Base-by-base conservation (phyloP, 129 eudicot genomes). In the Lactuca saligna region DNA sequence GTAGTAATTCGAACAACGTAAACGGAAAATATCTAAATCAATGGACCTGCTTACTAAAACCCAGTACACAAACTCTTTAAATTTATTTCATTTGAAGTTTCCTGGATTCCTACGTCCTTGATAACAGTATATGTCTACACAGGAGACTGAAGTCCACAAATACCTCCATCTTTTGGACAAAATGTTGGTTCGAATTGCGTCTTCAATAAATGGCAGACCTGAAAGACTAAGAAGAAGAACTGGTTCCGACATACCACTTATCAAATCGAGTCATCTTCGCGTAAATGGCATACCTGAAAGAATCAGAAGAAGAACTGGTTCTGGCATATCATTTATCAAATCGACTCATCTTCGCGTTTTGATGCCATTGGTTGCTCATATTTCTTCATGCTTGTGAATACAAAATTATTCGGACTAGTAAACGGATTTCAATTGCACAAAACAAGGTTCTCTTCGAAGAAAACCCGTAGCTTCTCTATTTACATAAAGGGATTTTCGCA, bases 131-230 rank as follows among this genome's bases (percentile, higher is more conserved):
- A 35, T 32, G 8, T 61, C 12, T 6, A 61, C 17, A n/a, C 3
- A 13, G 1, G 65, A 29, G 35, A 35, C 8, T 34, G 46, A 33
- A 33, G 65, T 60, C 65, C 46, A 61, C 0, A 34, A 8, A 35
- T 61, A 61, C 48, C 44, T 61, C 65, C 65, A 61, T 35, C 65
- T 9, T 61, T 4, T 33, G 2, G 65, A 61, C 9, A 61, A 61
- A 7, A 61, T 6, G 25, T 49, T 60, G 10, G 46, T 60, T 33
- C 46, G 65, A 5, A 14, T 12, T 3, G 4, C 65, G 34, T 34
- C 48, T 25, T 25, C 29, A 3, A 44, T 60, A 13, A 44, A 32
- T 31, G 3, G 46, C 13, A 60, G 15, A n/a, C n/a, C n/a, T n/a
- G n/a, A n/a, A n/a, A n/a, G n/a, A n/a, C n/a, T n/a, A n/a, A n/a